phyloP scores from a whole-genome alignment of 495 filamentous ascomycete species.

The Sphaerosporella brunnea region DNA sequence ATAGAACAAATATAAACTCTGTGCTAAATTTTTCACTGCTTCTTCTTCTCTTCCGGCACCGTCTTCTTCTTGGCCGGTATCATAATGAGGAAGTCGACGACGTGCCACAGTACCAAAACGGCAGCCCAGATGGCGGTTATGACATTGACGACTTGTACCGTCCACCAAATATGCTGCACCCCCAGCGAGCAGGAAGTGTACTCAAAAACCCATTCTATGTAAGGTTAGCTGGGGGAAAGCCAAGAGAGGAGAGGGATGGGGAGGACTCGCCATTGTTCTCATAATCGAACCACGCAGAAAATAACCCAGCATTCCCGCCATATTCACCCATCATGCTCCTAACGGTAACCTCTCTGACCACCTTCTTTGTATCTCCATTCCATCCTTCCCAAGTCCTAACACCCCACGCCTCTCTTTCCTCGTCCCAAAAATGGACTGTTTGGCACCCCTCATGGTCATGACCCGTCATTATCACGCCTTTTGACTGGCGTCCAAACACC shows the following conservation, averaged over 20 bases:
- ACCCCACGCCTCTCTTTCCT: constrained; percentile 20
- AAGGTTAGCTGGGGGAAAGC: too few species aligned
- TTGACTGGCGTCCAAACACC: constrained; percentile 57
- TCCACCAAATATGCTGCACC: constrained; percentile 88
- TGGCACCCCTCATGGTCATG: constrained; percentile 94
- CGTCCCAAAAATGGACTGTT: constrained; percentile 58
- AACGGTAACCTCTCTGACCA: constrained; percentile 85
- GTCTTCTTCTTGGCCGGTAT: constrained; percentile 33
- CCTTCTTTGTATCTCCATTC: constrained; percentile 26
- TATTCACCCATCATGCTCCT: constrained; percentile 98
- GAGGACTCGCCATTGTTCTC: constrained; percentile 24
- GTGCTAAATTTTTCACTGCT: constrained; percentile 29
- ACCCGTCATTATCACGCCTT: constrained; percentile 67
- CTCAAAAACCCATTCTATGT: constrained; percentile 66
- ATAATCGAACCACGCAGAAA: constrained; percentile 77
- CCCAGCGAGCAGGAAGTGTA: constrained; percentile 61
- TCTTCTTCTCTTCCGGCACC: constrained; percentile 40
- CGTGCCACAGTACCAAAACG: constrained; percentile 4
- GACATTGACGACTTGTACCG: constrained; percentile 55
- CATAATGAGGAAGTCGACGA: not conserved
- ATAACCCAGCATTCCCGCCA: constrained; percentile 68
- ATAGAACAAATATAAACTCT: too few species aligned
- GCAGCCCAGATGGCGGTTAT: constrained; percentile 30
- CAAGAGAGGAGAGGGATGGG: constrained; percentile 16
- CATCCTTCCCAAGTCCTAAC: constrained; percentile 4